phyloP scores from a whole-genome alignment of 305 asterid genomes.

The Solanum chacoense region DNA sequence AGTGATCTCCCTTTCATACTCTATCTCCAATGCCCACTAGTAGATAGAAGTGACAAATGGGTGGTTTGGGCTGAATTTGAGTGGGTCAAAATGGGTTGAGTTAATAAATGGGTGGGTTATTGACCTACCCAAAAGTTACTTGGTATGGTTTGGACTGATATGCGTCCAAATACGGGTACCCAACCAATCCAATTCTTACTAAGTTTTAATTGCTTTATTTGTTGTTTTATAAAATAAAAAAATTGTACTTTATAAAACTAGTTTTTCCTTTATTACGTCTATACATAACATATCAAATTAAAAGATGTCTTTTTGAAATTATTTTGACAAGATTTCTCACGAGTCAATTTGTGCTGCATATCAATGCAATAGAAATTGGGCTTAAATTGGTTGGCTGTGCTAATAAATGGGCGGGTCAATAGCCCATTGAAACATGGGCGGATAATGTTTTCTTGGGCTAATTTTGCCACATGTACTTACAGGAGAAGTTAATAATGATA shows the following conservation, averaged over 20 bases:
- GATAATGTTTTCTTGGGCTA: background rate
- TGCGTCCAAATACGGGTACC: background rate
- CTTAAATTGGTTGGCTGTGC: background rate
- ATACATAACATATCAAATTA: background rate
- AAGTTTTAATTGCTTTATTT: background rate
- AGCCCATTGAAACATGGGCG: background rate
- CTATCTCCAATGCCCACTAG: background rate
- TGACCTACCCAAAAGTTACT: background rate
- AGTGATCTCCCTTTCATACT: background rate
- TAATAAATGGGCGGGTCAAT: background rate
- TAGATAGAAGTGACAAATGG: background rate
- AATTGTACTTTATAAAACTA: background rate
- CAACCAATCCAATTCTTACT: background rate
- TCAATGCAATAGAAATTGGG: background rate
- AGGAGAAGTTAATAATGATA: background rate
- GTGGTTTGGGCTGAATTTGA: background rate
- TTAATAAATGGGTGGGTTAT: background rate
- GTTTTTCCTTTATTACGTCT: background rate
- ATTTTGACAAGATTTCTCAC: background rate
- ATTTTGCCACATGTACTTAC: background rate
- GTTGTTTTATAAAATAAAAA: background rate
- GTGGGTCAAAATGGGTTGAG: background rate
- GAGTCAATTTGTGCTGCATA: background rate
- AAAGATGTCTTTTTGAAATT: background rate
- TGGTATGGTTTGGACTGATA: background rate